Conservation (phyloP, 805 yeast genomes). For the Nakazawaea ishiwadae region DNA sequence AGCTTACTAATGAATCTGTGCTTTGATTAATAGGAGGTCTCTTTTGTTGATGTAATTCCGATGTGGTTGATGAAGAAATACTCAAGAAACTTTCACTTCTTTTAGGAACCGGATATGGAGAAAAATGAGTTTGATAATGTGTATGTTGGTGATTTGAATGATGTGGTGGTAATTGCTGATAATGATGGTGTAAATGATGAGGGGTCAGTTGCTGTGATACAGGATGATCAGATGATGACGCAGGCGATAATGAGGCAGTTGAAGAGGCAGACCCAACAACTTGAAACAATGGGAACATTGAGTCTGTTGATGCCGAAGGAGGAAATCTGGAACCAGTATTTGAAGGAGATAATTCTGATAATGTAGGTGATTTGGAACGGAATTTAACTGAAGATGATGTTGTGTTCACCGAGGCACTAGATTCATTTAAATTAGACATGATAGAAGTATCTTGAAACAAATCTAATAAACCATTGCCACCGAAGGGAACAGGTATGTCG, state of each 20-base stretch:
- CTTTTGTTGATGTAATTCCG: background rate
- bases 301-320: background rate
- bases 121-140: slow-evolving; percentile 5
- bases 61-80: slow-evolving; percentile 4
- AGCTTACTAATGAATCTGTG: slow-evolving; percentile 10
- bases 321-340: slow-evolving; percentile 2
- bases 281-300: slow-evolving; percentile 9
- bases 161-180: slow-evolving; percentile 13
- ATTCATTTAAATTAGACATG: background rate
- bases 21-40: slow-evolving; percentile 10
- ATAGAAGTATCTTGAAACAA: slow-evolving; percentile 3
- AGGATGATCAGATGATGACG: background rate
- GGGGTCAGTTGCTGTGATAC: background rate
- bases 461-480: slow-evolving; percentile 9
- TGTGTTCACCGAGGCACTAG: background rate
- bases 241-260: slow-evolving; percentile 1
- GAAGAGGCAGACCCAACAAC: background rate
- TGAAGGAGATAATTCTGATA: slow-evolving; percentile 6
- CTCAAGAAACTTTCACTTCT: slow-evolving; percentile 9
- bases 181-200: slow-evolving; percentile 8
- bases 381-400: background rate
- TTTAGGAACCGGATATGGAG: slow-evolving; percentile 9
- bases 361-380: slow-evolving; percentile 1
- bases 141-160: slow-evolving; percentile 10
- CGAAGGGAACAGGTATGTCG: slow-evolving; percentile 10